Base-by-base conservation (phyloP, 2,329 filamentous ascomycete genomes). In the Venturiaceae sp. region DNA sequence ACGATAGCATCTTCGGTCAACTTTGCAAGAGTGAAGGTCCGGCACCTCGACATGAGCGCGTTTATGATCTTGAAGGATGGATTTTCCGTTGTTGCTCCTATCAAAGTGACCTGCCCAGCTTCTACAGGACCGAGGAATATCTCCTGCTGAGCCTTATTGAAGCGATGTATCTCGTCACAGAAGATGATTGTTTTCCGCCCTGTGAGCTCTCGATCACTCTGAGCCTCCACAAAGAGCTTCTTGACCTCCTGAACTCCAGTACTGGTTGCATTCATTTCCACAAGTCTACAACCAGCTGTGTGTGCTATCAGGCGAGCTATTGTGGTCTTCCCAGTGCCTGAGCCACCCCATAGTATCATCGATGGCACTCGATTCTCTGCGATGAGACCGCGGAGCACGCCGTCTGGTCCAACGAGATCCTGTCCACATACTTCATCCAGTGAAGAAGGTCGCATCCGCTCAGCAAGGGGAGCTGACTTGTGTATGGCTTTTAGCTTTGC, bases 71-170 rank as follows among this genome's bases (percentile, higher is more conserved):
- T 92, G 77, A 97, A 97, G 3, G 87, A 92, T 0, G 94, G 94
- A 64, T 99, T 99, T 72, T 99, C 94, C 0, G 94, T 99, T 3
- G 94, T 99, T 6, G 94, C 94, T 11, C 92, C 94, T 61, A 97
- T 94, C 32, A 99, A 78, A 0, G 90, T 96, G 63, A 99, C 86
- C 30, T 88, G 88, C 5, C 94, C 94, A 1, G 85, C 85, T 73
- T 99, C 94, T 23, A 97, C 92, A 0, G 92, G 92, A 16, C 87
- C 90, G 1, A 99, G 77, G 65, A 97, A 97, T 1, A 96, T 88
- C 72, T 97, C 94, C 69, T 99, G 94, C 70, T 97, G 94, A 0
- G 85, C 81, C 73, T 96, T 96, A 64, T 82, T 88, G 77, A 96
- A 96, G 30, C 92, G 78, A 72, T 96, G 91, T 53, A 96, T 94